Conservation (phyloP, 257 asterid genomes). For the Pogostemon cablin region DNA sequence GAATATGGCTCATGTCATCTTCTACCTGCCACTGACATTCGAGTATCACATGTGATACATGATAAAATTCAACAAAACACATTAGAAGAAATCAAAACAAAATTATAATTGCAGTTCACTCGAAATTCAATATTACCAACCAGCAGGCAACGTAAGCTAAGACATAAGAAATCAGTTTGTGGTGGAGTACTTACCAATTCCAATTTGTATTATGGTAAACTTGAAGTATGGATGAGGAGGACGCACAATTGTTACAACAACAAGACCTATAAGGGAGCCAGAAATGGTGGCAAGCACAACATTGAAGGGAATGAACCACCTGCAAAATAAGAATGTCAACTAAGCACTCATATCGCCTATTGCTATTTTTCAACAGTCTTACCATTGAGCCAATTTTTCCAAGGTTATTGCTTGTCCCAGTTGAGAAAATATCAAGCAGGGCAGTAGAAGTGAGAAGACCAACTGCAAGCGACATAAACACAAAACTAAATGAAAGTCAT, state of each 20-base stretch:
- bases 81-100: conserved; percentile 2
- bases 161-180: conserved; percentile 15
- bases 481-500: not conserved
- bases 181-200: conserved; percentile 62
- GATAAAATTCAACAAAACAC: not conserved
- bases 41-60: not conserved
- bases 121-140: not conserved
- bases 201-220: conserved; percentile 87
- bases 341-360: conserved; percentile 19
- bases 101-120: not conserved
- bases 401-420: conserved; percentile 88
- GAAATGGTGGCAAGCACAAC: conserved; percentile 75
- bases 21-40: not conserved
- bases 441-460: conserved; percentile 95
- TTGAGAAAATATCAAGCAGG: conserved; percentile 95
- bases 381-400: conserved; percentile 81
- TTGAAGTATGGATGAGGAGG: conserved; percentile 95
- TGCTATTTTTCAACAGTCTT: conserved; percentile 19
- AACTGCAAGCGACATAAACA: conserved; percentile 54
- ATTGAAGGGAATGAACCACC: conserved; percentile 99
- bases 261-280: conserved; percentile 85
- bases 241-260: conserved; percentile 64
- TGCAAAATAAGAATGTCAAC: conserved; percentile 42
- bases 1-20: not conserved
- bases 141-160: not conserved